A percentile compares a stretch with the other conserved stretches of the same genome.
These are phyloP conservation scores for Emergomyces pasteurianus DNA, from an alignment of 2,329 filamentous ascomycete species.

Conservation along the genomic window DNA sequence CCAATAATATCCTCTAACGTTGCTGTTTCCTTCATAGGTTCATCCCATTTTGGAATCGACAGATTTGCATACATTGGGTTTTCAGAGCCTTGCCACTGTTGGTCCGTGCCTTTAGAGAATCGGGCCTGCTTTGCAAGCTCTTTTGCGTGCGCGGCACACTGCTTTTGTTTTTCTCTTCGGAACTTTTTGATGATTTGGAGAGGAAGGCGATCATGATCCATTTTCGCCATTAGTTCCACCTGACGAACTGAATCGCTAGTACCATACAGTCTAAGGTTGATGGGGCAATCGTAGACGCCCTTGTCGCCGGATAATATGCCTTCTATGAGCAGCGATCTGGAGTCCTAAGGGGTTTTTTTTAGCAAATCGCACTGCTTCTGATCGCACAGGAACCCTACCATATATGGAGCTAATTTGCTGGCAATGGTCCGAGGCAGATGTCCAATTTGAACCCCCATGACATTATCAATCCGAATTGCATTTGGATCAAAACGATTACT, in stretches of 20 bases:
- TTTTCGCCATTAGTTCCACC: conserved; percentile 44
- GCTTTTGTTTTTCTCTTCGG: conserved; percentile 44
- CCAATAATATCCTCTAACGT: conserved; percentile 53
- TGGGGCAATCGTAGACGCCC: conserved; percentile 57
- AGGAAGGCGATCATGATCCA: conserved; percentile 56
- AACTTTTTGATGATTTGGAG: conserved; percentile 38
- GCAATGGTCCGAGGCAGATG: conserved; percentile 59
- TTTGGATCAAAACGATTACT: conserved; percentile 59
- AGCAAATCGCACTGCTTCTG: not conserved
- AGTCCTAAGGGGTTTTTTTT: conserved; percentile 34
- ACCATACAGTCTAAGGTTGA: conserved; percentile 58
- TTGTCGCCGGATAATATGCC: conserved; percentile 57
- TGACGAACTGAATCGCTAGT: conserved; percentile 44
- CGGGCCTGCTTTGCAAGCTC: conserved; percentile 34
- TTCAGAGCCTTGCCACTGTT: conserved; percentile 16
- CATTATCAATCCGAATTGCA: conserved; percentile 68
- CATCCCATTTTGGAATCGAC: conserved; percentile 18
- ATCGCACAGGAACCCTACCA: conserved; percentile 38
- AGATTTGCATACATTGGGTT: conserved; percentile 26
- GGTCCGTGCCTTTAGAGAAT: conserved; percentile 20
- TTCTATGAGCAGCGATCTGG: conserved; percentile 51
- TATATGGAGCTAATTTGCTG: conserved; percentile 59
- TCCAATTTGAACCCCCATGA: conserved; percentile 62
- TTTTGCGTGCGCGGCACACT: conserved; percentile 29
- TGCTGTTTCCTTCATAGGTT: conserved; percentile 17